Evolutionary conservation across 345 rosid species (phyloP).

Genomic region (Mangifera indica): DNA sequence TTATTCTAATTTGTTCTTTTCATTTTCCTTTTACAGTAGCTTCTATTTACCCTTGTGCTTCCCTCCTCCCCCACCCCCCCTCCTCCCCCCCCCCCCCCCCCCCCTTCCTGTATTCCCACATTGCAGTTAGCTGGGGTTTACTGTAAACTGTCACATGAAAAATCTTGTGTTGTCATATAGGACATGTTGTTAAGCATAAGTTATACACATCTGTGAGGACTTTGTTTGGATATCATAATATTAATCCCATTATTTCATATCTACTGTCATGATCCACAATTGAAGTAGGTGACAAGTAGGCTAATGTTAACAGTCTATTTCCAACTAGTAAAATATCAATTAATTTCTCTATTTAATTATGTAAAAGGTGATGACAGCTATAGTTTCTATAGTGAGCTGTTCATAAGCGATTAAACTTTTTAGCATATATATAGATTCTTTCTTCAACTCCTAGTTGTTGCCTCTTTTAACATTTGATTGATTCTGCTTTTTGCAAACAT

Average conservation of each 20-base stretch:
- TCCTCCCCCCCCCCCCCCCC: neutral
- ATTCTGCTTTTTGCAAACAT: constrained; percentile 18
- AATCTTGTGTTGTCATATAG: neutral
- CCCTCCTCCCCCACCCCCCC: neutral
- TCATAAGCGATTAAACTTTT: neutral
- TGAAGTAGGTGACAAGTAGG: neutral
- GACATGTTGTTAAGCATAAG: neutral
- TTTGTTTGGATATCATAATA: neutral
- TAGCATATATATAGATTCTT: neutral
- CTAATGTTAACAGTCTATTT: neutral
- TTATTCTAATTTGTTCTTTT: neutral
- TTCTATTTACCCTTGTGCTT: neutral
- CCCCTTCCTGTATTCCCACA: neutral
- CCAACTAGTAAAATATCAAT: neutral
- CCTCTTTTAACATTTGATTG: neutral
- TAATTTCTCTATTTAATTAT: neutral
- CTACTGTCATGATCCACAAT: neutral
- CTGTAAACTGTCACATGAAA: neutral
- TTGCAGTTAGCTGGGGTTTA: neutral
- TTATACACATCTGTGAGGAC: neutral
- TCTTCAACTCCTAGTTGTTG: neutral
- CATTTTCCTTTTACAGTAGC: constrained; percentile 1
- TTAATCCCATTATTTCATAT: neutral
- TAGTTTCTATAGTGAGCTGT: neutral
- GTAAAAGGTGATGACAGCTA: neutral